Base-by-base conservation (phyloP, 768 basidiomycete genomes). In the Trametopsis cervina region DNA sequence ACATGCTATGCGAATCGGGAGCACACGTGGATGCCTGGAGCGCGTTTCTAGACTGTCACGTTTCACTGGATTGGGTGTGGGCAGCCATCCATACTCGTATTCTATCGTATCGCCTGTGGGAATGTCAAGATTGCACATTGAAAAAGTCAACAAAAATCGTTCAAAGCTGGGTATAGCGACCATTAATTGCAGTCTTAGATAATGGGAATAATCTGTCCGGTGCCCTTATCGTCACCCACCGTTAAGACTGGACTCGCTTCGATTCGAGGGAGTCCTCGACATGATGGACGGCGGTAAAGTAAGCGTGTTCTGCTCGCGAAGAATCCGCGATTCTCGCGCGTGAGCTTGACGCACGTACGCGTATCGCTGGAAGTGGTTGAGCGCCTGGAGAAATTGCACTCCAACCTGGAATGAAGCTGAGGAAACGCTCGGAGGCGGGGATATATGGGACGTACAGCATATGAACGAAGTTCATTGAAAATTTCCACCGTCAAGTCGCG, bases 291-390 rank as follows among this genome's bases (percentile, higher is more conserved):
- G 55, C 4, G 70, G 73, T 22, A 66, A 67, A 6, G 53, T 43
- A 35, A 72, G 64, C 21, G 65, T 62, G 40, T 66, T 63, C 9
- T 62, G 50, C n/a, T 72, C 72, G 46, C 60, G 62, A 11, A 46
- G 22, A 0, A 53, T 37, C n/a, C 65, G 63, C 4, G 55, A 22
- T 24, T 89, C 84, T 27, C 76, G 73, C 12, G 78, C 78, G 60
- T 87, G 77, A 0, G 88, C 89, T 62, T 89, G 84, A 38, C 91
- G 78, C 21, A 89, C 80, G 58, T 90, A 94, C 0, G 92, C 87
- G 50, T 89, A 86, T 2, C 88, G 80, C 59, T 92, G 89, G 63
- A 94, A 95, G 57, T 89, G 85, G 61, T 93, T 95, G 21, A 95
- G 73, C 9, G 78, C 70, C 60, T 86, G 81, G 27, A 94, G 66